These are phyloP conservation scores for Cercospora sp. DNA, from an alignment of 2,329 filamentous ascomycete genomes.

Conservation along the genomic window DNA sequence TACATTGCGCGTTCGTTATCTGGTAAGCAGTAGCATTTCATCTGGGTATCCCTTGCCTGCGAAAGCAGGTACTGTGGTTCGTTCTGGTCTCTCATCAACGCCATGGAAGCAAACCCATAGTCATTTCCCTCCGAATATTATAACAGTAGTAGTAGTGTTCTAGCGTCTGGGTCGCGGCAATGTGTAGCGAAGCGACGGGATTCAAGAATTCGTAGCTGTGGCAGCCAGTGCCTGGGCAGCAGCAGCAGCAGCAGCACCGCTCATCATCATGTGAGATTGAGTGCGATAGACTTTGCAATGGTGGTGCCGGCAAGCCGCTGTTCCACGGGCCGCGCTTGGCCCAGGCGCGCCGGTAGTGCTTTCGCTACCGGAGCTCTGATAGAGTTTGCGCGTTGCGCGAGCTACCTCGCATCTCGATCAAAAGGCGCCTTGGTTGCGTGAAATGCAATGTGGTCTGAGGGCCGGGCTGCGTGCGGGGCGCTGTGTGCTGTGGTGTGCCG, in stretches of 20 bases:
- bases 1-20: background rate
- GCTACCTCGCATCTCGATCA: slow-evolving; percentile 5
- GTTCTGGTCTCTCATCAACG: background rate
- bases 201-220: background rate
- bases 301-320: background rate
- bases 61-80: slow-evolving; percentile 7
- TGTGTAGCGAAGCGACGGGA: background rate
- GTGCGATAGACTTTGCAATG: slow-evolving; percentile 1
- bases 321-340: background rate
- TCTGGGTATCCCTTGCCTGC: slow-evolving; percentile 2
- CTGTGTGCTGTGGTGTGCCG: background rate
- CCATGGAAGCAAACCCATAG: background rate
- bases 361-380: background rate
- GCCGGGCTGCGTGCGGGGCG: background rate
- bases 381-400: slow-evolving; percentile 4
- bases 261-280: background rate
- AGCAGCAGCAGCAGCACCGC: background rate
- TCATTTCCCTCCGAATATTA: background rate
- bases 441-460: background rate
- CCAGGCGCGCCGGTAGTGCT: background rate
- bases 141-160: background rate
- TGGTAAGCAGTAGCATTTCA: background rate
- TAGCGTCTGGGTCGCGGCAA: background rate
- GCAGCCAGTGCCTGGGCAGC: background rate
- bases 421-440: background rate